phyloP scores from a whole-genome alignment of 2,329 filamentous ascomycete genomes.

The Botrytis porri region DNA sequence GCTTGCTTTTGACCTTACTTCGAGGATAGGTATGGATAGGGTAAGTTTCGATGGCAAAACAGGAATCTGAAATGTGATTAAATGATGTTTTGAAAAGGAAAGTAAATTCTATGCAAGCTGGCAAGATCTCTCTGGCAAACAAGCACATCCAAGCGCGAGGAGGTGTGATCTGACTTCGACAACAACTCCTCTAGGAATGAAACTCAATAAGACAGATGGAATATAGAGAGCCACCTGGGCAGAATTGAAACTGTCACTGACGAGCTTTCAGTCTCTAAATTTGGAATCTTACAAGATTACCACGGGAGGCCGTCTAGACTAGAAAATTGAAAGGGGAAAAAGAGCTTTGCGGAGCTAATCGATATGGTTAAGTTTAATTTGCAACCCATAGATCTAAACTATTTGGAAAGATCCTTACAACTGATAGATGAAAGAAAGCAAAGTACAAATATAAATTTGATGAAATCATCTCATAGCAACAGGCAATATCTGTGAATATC shows the following conservation, averaged over 20 bases:
- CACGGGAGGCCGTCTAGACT: neutral
- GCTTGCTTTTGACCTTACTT: neutral
- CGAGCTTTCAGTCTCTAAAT: neutral
- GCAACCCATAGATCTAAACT: neutral
- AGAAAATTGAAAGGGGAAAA: neutral
- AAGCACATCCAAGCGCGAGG: neutral
- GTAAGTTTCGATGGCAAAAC: neutral
- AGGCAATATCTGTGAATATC: neutral
- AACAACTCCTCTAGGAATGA: neutral
- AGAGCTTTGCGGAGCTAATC: neutral
- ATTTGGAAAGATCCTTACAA: neutral
- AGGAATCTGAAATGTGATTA: neutral
- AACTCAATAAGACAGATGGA: neutral
- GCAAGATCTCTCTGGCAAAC: neutral
- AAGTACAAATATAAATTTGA: neutral
- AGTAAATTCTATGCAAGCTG: neutral
- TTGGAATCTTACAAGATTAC: too few relatives aligned
- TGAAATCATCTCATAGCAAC: neutral
- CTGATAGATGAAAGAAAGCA: neutral
- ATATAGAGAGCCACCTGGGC: neutral
- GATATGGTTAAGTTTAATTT: neutral
- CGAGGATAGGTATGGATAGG: neutral
- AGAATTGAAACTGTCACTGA: neutral
- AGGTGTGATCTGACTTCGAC: neutral
- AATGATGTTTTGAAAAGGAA: neutral